phyloP scores from a whole-genome alignment of 371 early-diverging fungal species.

The Syncephalastrum monosporum region DNA sequence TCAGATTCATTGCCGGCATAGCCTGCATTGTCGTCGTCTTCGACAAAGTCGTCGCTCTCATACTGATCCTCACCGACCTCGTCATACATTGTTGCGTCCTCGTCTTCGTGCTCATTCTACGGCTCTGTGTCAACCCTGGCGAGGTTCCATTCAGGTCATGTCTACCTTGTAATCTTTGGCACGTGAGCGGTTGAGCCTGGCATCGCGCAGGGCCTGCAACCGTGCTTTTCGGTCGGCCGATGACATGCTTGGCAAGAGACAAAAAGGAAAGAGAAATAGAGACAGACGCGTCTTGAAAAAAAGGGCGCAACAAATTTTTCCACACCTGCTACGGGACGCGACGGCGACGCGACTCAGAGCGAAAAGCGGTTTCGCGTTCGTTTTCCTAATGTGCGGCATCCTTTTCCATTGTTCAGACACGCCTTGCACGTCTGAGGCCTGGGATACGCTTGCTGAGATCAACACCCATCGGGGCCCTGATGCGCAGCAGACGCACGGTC shows the following conservation, averaged over 20 bases:
- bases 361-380: neutral
- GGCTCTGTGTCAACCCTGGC: neutral
- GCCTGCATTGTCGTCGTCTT: slow-evolving; percentile 83
- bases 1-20: slow-evolving; percentile 75
- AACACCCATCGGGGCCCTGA: slow-evolving; percentile 61
- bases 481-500: slow-evolving; percentile 26
- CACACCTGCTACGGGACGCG: neutral
- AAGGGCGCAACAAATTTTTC: neutral
- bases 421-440: slow-evolving; percentile 18
- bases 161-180: slow-evolving; percentile 9
- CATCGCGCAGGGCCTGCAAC: slow-evolving; percentile 6
- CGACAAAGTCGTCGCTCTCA: slow-evolving; percentile 69
- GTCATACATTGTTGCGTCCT: slow-evolving; percentile 52
- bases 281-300: neutral
- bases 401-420: slow-evolving; percentile 26
- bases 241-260: slow-evolving; percentile 14
- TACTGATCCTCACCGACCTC: slow-evolving; percentile 17
- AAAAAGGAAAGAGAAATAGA: neutral
- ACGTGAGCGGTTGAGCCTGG: slow-evolving; percentile 10
- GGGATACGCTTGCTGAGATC: slow-evolving; percentile 40
- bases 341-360: neutral
- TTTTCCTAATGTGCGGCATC: slow-evolving; percentile 42
- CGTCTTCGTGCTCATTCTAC: slow-evolving; percentile 41
- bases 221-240: slow-evolving; percentile 5
- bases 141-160: neutral